Evolutionary conservation across 129 eudicot genomes (phyloP).

Genomic region (Escallonia rubra): DNA sequence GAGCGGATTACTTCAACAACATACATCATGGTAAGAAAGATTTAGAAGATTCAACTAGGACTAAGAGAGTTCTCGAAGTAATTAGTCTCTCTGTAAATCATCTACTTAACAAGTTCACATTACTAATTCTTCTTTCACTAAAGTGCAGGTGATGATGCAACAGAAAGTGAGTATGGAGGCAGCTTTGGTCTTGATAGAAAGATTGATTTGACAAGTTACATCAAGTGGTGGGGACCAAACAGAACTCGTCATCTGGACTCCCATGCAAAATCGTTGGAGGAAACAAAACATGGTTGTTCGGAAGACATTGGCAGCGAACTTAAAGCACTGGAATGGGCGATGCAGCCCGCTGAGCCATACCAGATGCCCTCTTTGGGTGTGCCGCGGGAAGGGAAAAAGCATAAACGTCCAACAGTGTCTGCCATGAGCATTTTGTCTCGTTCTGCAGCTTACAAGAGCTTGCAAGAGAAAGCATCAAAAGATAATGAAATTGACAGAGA

Average conservation of each 20-base stretch:
- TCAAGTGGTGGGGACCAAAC: constrained; percentile 91
- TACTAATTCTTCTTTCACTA: background rate
- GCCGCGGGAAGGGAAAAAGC: constrained; percentile 38
- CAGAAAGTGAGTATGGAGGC: constrained; percentile 55
- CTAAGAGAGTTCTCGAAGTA: background rate
- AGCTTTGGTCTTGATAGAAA: constrained; percentile 68
- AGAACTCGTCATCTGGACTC: constrained; percentile 54
- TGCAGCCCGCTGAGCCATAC: constrained; percentile 75
- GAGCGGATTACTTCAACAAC: constrained; percentile 61
- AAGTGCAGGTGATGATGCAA: constrained; percentile 65
- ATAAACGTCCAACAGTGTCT: constrained; percentile 51
- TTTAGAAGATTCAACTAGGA: constrained; percentile 4
- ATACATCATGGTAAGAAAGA: constrained; percentile 59
- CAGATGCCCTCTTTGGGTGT: constrained; percentile 82
- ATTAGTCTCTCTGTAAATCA: background rate
- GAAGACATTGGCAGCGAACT: constrained; percentile 70
- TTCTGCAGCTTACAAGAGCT: constrained; percentile 83
- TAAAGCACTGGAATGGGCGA: constrained; percentile 49
- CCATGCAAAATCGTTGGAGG: constrained; percentile 51
- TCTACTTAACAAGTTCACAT: background rate
- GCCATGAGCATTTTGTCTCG: constrained; percentile 81
- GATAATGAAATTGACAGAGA: constrained; percentile 47
- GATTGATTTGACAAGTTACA: constrained; percentile 76
- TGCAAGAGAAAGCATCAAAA: constrained; percentile 67
- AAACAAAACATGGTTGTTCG: constrained; percentile 36